phyloP scores from a whole-genome alignment of 2,329 filamentous ascomycete species.

The Chrysoporthe austroafricana region DNA sequence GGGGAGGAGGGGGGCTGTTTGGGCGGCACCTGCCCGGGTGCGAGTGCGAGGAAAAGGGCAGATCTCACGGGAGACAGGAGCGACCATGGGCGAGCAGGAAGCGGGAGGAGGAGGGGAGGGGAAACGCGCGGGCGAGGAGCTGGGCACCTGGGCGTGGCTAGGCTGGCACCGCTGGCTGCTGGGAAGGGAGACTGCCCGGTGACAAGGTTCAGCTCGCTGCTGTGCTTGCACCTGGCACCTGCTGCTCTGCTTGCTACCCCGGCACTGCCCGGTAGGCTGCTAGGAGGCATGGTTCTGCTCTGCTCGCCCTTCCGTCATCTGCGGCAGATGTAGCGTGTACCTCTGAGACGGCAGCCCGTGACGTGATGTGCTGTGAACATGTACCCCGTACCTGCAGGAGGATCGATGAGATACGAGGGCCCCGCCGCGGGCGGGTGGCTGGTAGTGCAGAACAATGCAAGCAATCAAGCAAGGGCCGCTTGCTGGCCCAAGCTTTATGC shows the following conservation, averaged over 20 bases:
- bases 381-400: slow-evolving; percentile 13
- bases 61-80: neutral
- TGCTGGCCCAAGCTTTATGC: neutral
- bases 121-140: neutral
- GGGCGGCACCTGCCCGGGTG: neutral
- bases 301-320: neutral
- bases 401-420: neutral
- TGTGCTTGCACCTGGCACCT: no score
- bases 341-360: neutral
- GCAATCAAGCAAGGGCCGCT: slow-evolving; percentile 12
- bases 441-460: neutral
- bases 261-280: no score
- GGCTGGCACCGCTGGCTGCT: no score
- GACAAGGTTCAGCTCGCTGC: slow-evolving; percentile 26
- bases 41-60: neutral
- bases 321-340: slow-evolving; percentile 8
- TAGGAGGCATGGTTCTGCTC: no score
- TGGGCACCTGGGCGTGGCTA: neutral
- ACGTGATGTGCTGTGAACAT: neutral
- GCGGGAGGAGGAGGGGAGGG: neutral
- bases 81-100: neutral
- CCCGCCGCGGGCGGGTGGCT: neutral
- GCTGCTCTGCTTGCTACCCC: neutral
- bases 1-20: neutral
- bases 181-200: neutral